These are phyloP conservation scores for Triangularia verruculosa DNA, from an alignment of 2,329 filamentous ascomycete genomes.

Conservation along the genomic window DNA sequence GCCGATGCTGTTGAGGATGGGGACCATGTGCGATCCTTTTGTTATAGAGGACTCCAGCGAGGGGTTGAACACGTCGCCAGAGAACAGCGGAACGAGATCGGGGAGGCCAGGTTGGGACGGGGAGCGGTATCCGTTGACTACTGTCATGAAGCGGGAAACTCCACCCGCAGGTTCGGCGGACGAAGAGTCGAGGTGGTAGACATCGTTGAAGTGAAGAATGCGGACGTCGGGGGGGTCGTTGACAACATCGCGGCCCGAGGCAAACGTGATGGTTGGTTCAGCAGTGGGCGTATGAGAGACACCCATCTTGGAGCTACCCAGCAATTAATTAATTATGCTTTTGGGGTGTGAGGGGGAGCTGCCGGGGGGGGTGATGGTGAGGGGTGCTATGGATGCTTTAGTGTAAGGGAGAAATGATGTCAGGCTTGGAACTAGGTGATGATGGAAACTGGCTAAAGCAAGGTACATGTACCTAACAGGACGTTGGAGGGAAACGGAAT, in stretches of 20 bases:
- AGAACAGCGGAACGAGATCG: slow-evolving; percentile 74
- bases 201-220: slow-evolving; percentile 90
- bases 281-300: slow-evolving; percentile 15
- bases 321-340: not conserved
- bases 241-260: slow-evolving; percentile 28
- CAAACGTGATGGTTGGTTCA: slow-evolving; percentile 35
- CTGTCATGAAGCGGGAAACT: slow-evolving; percentile 73
- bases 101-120: slow-evolving; percentile 55
- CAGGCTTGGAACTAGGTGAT: not conserved
- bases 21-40: slow-evolving; percentile 87
- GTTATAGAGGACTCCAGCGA: slow-evolving; percentile 85
- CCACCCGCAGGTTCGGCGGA: slow-evolving; percentile 83
- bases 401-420: not conserved
- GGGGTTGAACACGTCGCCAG: slow-evolving; percentile 89
- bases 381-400: not conserved
- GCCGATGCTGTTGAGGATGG: slow-evolving; percentile 72
- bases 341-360: not conserved
- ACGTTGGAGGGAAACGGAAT: not conserved
- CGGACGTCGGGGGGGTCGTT: slow-evolving; percentile 62
- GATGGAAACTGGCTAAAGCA: not conserved
- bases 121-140: slow-evolving; percentile 71
- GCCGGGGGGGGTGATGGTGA: not conserved
- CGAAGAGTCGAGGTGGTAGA: slow-evolving; percentile 77
- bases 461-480: not conserved
- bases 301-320: slow-evolving; percentile 13